Evolutionary conservation across 495 filamentous ascomycete species (phyloP).

Genomic region (Elaphomyces granulatus): DNA sequence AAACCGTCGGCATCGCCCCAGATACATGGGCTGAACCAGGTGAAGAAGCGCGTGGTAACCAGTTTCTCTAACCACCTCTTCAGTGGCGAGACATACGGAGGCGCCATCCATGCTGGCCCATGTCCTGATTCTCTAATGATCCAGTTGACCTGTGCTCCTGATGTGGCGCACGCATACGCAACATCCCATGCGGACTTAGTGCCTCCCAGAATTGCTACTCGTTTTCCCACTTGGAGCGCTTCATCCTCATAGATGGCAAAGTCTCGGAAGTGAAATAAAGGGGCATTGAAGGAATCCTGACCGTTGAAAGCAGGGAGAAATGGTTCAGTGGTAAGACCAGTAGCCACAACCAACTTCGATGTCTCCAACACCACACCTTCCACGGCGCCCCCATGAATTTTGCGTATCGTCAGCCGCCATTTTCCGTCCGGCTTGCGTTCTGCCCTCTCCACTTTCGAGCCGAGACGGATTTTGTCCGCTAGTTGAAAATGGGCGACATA

Average conservation of each 20-base stretch:
- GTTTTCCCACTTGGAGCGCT: conserved; percentile 20
- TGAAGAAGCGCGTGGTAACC: conserved; percentile 45
- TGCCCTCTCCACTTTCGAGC: conserved; percentile 36
- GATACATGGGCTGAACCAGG: conserved; percentile 51
- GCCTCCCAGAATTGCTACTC: conserved; percentile 50
- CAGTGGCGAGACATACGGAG: conserved; percentile 45
- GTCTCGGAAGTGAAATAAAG: conserved; percentile 50
- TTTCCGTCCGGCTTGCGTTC: conserved; percentile 27
- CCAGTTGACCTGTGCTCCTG: conserved; percentile 58
- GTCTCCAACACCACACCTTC: conserved; percentile 22
- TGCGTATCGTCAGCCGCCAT: conserved; percentile 26
- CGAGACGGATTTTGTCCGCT: conserved; percentile 35
- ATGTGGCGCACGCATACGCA: conserved; percentile 50
- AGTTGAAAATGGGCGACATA: conserved; percentile 49
- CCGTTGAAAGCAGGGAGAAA: conserved; percentile 38
- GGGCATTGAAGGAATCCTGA: conserved; percentile 35
- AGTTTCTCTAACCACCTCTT: conserved; percentile 51
- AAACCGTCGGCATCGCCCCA: conserved; percentile 45
- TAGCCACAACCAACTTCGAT: conserved; percentile 52
- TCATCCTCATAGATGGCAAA: conserved; percentile 30
- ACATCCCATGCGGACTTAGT: conserved; percentile 69
- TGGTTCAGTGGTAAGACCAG: conserved; percentile 51
- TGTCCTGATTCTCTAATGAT: conserved; percentile 65
- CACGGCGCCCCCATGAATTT: conserved; percentile 2
- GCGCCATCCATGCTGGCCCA: conserved; percentile 59